Evolutionary conservation across 352 stramenopile genomes (phyloP).

Genomic region (Phytophthora hibernalis): DNA sequence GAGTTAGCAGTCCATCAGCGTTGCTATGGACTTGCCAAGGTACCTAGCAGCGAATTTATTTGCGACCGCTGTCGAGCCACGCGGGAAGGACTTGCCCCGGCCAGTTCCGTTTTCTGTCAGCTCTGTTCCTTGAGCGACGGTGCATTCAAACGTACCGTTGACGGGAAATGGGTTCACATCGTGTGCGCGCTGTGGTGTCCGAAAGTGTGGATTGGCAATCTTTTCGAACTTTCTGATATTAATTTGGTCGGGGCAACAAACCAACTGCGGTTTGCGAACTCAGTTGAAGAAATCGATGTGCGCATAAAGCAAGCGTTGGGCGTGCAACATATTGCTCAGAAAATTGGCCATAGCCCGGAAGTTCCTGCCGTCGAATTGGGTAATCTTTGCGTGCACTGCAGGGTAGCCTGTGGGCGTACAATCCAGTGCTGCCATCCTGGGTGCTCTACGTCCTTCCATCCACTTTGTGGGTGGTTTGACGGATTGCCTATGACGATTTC

Average conservation of each 20-base stretch:
- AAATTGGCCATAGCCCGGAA: slow-evolving; percentile 20
- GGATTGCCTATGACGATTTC: slow-evolving; percentile 77
- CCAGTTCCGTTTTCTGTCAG: slow-evolving; percentile 77
- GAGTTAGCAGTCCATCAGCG: slow-evolving; percentile 90
- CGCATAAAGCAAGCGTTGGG: slow-evolving; percentile 39
- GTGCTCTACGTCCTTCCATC: slow-evolving; percentile 78
- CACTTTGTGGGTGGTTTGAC: slow-evolving; percentile 88
- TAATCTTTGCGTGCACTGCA: slow-evolving; percentile 73
- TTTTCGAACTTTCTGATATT: slow-evolving; percentile 82
- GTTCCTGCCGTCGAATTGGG: slow-evolving; percentile 36
- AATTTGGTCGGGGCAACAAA: slow-evolving; percentile 57
- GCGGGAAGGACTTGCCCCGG: slow-evolving; percentile 59
- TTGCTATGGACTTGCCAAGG: slow-evolving; percentile 88
- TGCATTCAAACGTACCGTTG: slow-evolving; percentile 87
- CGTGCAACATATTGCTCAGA: slow-evolving; percentile 12
- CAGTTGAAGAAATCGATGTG: slow-evolving; percentile 56
- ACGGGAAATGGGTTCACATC: slow-evolving; percentile 90
- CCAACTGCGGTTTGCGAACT: slow-evolving; percentile 63
- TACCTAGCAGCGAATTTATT: slow-evolving; percentile 89
- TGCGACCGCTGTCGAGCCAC: slow-evolving; percentile 84
- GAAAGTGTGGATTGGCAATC: slow-evolving; percentile 86
- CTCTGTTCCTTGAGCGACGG: slow-evolving; percentile 87
- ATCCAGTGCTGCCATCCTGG: slow-evolving; percentile 66
- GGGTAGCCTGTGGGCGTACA: slow-evolving; percentile 78
- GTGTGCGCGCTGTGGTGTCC: slow-evolving; percentile 91